These are phyloP conservation scores for Pestalotiopsis sp. DNA, from an alignment of 2,329 filamentous ascomycete species.

Conservation along the genomic window DNA sequence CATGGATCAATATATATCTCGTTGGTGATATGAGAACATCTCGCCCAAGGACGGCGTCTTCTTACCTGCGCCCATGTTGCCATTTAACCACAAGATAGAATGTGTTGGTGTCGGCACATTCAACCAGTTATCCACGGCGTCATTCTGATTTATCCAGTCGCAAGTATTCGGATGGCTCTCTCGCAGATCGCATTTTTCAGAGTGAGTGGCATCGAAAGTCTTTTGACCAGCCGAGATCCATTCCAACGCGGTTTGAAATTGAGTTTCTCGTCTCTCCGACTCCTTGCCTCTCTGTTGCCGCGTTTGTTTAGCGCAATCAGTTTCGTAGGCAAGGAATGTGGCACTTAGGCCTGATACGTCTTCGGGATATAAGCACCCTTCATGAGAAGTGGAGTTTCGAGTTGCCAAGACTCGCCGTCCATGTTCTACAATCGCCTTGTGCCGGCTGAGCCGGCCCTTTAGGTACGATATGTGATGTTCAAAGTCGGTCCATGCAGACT, in stretches of 20 bases:
- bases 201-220: conserved; percentile 15
- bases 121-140: conserved; percentile 23
- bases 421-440: conserved; percentile 12
- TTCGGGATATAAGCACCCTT: neutral
- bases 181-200: conserved; percentile 10
- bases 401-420: neutral
- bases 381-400: neutral
- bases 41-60: no score
- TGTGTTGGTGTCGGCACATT: conserved; percentile 13
- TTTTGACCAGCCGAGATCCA: conserved; percentile 19
- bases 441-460: conserved; percentile 11
- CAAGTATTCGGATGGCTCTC: conserved; percentile 16
- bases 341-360: neutral
- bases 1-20: neutral
- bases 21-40: no score
- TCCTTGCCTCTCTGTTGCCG: neutral
- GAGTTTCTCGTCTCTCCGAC: conserved; percentile 14
- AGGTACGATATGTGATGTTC: conserved; percentile 9
- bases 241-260: conserved; percentile 12
- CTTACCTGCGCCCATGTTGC: conserved; percentile 32
- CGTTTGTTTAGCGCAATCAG: neutral
- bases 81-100: conserved; percentile 32
- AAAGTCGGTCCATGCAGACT: conserved; percentile 18
- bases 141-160: conserved; percentile 21
- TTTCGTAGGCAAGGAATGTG: neutral